Conservation (phyloP, 495 filamentous ascomycete genomes). For the Aspergillus biplanus region DNA sequence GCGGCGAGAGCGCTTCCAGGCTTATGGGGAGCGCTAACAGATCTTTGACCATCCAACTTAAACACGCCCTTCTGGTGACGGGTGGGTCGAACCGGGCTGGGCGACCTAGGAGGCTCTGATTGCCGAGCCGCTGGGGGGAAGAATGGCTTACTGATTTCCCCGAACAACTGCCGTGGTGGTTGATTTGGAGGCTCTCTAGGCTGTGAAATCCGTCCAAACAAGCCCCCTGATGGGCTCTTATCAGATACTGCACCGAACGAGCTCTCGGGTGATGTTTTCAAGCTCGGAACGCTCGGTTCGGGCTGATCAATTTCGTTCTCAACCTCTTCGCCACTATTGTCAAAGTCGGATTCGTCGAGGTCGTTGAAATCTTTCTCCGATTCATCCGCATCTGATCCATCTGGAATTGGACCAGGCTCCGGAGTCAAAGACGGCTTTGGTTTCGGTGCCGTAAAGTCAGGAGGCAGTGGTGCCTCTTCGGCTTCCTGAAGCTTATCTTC, state of each 20-base stretch:
- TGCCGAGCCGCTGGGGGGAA: slow-evolving; percentile 58
- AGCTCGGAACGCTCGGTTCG: slow-evolving; percentile 42
- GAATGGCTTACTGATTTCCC: slow-evolving; percentile 62
- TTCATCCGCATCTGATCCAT: slow-evolving; percentile 30
- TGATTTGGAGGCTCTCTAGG: slow-evolving; percentile 24
- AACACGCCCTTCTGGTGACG: slow-evolving; percentile 47
- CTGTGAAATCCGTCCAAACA: slow-evolving; percentile 45
- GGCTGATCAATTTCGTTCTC: slow-evolving; percentile 66
- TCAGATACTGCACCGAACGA: slow-evolving; percentile 61
- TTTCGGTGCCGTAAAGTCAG: slow-evolving; percentile 34
- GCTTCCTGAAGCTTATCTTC: slow-evolving; percentile 16
- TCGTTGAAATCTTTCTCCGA: slow-evolving; percentile 43
- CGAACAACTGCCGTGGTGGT: slow-evolving; percentile 58
- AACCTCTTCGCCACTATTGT: slow-evolving; percentile 48
- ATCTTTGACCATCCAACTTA: slow-evolving; percentile 55
- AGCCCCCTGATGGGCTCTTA: slow-evolving; percentile 42
- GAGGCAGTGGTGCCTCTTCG: slow-evolving; percentile 38
- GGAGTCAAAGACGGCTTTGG: slow-evolving; percentile 23
- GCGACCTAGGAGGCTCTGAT: slow-evolving; percentile 70
- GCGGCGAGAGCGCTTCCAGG: slow-evolving; percentile 41
- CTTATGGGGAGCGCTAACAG: slow-evolving; percentile 58
- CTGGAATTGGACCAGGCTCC: slow-evolving; percentile 22
- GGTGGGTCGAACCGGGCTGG: slow-evolving; percentile 70
- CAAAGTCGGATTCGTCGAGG: slow-evolving; percentile 45
- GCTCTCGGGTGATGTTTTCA: slow-evolving; percentile 64